phyloP scores from a whole-genome alignment of 257 asterid genomes.

The Solanum infundibuliforme region DNA sequence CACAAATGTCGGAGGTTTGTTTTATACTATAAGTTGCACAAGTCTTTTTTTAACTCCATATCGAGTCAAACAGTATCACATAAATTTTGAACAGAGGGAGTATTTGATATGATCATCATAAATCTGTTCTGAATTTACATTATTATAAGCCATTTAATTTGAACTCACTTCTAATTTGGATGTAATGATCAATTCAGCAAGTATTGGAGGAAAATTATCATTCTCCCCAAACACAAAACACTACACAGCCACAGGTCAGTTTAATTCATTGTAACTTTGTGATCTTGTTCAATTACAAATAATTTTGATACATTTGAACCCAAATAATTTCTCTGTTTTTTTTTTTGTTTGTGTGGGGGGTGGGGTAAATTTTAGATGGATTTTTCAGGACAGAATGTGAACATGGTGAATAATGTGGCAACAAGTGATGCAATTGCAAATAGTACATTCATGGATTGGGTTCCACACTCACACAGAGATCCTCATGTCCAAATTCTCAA shows the following conservation, averaged over 20 bases:
- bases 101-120: not conserved
- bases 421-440: constrained; percentile 27
- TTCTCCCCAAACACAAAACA: constrained; percentile 30
- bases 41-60: not conserved
- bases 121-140: not conserved
- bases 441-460: constrained; percentile 45
- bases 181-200: constrained; percentile 23
- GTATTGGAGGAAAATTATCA: constrained; percentile 42
- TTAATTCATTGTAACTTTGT: not conserved
- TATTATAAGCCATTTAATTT: not conserved
- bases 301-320: not conserved
- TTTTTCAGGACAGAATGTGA: constrained; percentile 24
- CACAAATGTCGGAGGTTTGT: not conserved
- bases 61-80: not conserved
- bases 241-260: constrained; percentile 29
- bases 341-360: not conserved
- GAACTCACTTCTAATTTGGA: not conserved
- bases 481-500: constrained; percentile 60
- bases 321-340: not conserved
- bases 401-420: not conserved
- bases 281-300: not conserved
- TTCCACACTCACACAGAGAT: constrained; percentile 44
- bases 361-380: constrained; percentile 31
- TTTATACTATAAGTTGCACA: not conserved
- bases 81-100: not conserved